phyloP scores from a whole-genome alignment of 495 filamentous ascomycete genomes.

The Alectoria sarmentosa region DNA sequence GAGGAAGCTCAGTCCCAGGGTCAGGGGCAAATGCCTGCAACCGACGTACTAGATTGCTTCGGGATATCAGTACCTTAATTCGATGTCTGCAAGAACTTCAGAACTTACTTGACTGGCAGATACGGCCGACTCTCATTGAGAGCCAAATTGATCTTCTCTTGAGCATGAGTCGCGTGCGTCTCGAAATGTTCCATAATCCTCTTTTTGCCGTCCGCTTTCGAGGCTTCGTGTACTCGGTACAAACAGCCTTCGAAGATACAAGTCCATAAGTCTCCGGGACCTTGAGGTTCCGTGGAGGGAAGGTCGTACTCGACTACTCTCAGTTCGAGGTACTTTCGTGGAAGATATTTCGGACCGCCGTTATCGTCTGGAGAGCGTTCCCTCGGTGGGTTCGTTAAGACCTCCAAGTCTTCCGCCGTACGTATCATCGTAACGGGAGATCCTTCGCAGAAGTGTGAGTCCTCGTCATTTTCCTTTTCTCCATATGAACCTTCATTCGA shows the following conservation, averaged over 20 bases:
- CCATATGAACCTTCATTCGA: slow-evolving; percentile 34
- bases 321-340: slow-evolving; percentile 22
- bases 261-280: slow-evolving; percentile 58
- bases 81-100: slow-evolving; percentile 21
- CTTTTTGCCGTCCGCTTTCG: slow-evolving; percentile 47
- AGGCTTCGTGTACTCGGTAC: slow-evolving; percentile 53
- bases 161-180: slow-evolving; percentile 56
- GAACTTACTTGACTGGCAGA: slow-evolving; percentile 51
- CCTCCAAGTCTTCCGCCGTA: slow-evolving; percentile 37
- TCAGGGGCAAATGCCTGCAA: slow-evolving; percentile 23
- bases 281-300: slow-evolving; percentile 39
- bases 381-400: slow-evolving; percentile 41
- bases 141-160: slow-evolving; percentile 53
- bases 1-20: slow-evolving; percentile 8
- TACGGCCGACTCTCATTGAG: slow-evolving; percentile 45
- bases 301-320: slow-evolving; percentile 26
- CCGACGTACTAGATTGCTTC: slow-evolving; percentile 24
- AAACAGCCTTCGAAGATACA: slow-evolving; percentile 64
- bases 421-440: slow-evolving; percentile 22
- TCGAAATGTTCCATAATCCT: slow-evolving; percentile 58
- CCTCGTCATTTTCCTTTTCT: slow-evolving; percentile 28
- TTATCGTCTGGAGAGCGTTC: slow-evolving; percentile 35
- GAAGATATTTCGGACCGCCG: slow-evolving; percentile 24
- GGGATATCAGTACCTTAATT: slow-evolving; percentile 3
- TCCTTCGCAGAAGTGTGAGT: slow-evolving; percentile 12